Evolutionary conservation across 2,329 filamentous ascomycete species (phyloP), one percentile per base, ranked within the genome.

Genomic region (Talaromyces albobiverticillius): DNA sequence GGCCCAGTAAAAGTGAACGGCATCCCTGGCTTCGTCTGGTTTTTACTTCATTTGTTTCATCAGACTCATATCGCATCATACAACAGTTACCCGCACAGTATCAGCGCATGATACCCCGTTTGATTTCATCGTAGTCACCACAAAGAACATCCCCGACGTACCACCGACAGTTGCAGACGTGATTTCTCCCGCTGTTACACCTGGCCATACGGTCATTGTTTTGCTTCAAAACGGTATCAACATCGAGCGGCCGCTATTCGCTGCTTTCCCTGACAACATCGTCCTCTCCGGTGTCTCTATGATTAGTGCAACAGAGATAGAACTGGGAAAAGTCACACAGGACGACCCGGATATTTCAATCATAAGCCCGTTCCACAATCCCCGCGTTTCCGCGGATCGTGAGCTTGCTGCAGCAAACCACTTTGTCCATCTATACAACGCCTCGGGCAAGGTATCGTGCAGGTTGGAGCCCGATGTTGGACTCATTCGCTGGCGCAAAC

Each of bases 161-260:
- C 67, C 71, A 1, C 81, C 83, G 0, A 72, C 69, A 0, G 66
- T 80, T 0, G 62, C 72, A 41, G 75, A 80, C 2, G 64, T 82
- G 43, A 76, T 83, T 46, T 59, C 64, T 1, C 77, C 79, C 0
- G 80, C 80, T 3, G 68, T 84, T 1, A 79, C 76, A 0, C 70
- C 72, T 1, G 72, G 71, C 4, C 67, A 74, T 23, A 82, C 81
- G 0, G 72, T 71, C 42, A 77, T 85, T 45, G 69, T 83, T 2
- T 73, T 84, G 8, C 66, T 81, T 3, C 82, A 85, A 57, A 85
- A 85, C 60, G 82, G 82, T 2, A 68, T 84, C 32, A 82, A 83
- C 61, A 84, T 85, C 59, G 80, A 84, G 59, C 75, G 72, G 51
- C 79, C 81, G 0, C 58, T 85, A 23, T 62, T 80, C 16, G 53